Evolutionary conservation across 2,329 filamentous ascomycete genomes (phyloP).

Genomic region (Sclerotiophoma versabilis): DNA sequence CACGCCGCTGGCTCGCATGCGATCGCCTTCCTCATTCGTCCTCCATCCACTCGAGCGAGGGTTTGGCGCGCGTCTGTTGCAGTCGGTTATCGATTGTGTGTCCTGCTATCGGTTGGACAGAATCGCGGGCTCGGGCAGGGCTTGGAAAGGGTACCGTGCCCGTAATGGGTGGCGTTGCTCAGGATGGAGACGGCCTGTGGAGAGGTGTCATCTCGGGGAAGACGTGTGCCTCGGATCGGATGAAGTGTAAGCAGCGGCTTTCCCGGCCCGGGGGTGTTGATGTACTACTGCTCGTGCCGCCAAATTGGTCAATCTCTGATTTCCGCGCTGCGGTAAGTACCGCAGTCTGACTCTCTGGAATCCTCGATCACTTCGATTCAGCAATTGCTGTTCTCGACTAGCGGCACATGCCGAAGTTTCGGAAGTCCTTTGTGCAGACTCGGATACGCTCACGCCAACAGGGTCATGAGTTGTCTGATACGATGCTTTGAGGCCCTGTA

Average conservation of each 20-base stretch:
- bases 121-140: neutral
- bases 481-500: too few species aligned
- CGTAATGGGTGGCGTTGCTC: slow-evolving; percentile 12
- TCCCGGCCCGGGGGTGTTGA: slow-evolving; percentile 3
- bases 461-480: too few species aligned
- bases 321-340: too few species aligned
- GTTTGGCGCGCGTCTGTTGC: slow-evolving; percentile 10
- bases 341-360: too few species aligned
- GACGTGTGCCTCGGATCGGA: neutral
- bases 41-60: neutral
- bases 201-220: slow-evolving; percentile 9
- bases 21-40: slow-evolving; percentile 4
- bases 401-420: too few species aligned
- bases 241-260: neutral
- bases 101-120: neutral
- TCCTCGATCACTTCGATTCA: too few species aligned
- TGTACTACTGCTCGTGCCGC: neutral
- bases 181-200: slow-evolving; percentile 4
- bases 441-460: too few species aligned
- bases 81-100: neutral
- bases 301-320: neutral
- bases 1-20: slow-evolving; percentile 7
- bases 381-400: too few species aligned
- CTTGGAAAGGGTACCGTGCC: slow-evolving; percentile 1
- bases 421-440: too few species aligned